Conservation (phyloP, 2,329 filamentous ascomycete species). For the Colletotrichum aenigma region DNA sequence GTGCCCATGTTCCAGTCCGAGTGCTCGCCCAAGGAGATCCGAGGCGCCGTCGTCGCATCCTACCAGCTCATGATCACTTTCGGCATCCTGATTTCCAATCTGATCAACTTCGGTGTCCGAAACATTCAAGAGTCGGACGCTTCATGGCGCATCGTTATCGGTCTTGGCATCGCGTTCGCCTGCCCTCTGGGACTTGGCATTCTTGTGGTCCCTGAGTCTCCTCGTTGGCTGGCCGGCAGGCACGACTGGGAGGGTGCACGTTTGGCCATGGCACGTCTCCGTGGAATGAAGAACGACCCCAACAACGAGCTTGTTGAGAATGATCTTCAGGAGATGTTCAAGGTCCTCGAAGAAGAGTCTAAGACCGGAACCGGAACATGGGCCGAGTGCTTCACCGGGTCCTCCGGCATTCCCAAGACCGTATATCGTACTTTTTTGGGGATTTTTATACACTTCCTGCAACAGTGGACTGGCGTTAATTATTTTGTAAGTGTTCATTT, state of each 20-base stretch:
- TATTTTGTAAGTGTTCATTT: not conserved
- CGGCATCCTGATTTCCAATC: slow-evolving; percentile 65
- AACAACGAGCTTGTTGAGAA: slow-evolving; percentile 48
- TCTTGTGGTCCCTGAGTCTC: slow-evolving; percentile 59
- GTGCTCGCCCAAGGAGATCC: slow-evolving; percentile 64
- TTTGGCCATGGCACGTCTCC: slow-evolving; percentile 56
- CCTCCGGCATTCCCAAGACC: slow-evolving; percentile 57
- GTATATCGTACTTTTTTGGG: slow-evolving; percentile 69
- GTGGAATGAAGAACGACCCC: slow-evolving; percentile 52
- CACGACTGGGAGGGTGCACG: slow-evolving; percentile 53
- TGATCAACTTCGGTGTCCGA: slow-evolving; percentile 58
- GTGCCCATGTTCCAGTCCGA: slow-evolving; percentile 73
- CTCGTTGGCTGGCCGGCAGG: slow-evolving; percentile 57
- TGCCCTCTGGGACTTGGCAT: slow-evolving; percentile 58
- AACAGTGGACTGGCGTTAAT: slow-evolving; percentile 65
- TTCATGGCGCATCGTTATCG: slow-evolving; percentile 69
- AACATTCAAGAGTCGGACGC: slow-evolving; percentile 42
- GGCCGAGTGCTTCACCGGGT: slow-evolving; percentile 65
- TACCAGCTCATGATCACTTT: slow-evolving; percentile 78
- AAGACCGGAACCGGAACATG: slow-evolving; percentile 52
- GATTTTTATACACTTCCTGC: slow-evolving; percentile 66
- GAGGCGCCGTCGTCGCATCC: slow-evolving; percentile 68
- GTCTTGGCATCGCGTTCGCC: slow-evolving; percentile 57
- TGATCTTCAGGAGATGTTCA: slow-evolving; percentile 58
- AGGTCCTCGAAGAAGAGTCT: slow-evolving; percentile 49